Percentiles rank a stretch among this genome's conserved stretches.
phyloP scores from a whole-genome alignment of 2,329 filamentous ascomycete genomes.

The Diaporthe sp. region DNA sequence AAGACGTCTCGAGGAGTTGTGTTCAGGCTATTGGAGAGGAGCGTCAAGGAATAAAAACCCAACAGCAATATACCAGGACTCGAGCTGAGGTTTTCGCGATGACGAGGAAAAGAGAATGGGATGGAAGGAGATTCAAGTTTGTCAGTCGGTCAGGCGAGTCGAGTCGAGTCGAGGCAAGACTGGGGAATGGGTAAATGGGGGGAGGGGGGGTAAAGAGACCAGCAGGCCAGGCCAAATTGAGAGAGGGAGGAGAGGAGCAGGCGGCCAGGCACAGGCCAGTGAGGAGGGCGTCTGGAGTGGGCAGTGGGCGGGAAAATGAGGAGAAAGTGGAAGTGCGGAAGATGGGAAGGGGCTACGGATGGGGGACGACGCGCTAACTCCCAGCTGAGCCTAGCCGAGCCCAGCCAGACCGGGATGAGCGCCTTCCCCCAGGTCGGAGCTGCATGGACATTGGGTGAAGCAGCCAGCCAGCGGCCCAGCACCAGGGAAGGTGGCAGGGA shows the following conservation, averaged over 20 bases:
- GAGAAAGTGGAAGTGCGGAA: conserved; percentile 37
- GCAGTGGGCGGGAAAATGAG: conserved; percentile 40
- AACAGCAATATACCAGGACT: conserved; percentile 19
- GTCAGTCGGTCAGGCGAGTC: conserved; percentile 9
- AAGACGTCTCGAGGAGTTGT: conserved; percentile 3
- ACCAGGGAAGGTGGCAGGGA: neutral
- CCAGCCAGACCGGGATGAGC: conserved; percentile 22
- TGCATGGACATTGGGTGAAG: conserved; percentile 19
- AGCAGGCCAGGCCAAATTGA: conserved; percentile 10
- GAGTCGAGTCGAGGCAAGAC: conserved; percentile 33
- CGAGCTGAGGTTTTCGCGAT: neutral
- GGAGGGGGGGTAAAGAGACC: conserved; percentile 16
- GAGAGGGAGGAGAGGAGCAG: conserved; percentile 10
- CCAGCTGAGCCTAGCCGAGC: conserved; percentile 30
- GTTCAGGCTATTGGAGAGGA: neutral
- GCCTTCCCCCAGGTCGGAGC: conserved; percentile 30
- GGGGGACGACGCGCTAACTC: conserved; percentile 11
- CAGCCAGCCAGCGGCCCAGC: conserved; percentile 20
- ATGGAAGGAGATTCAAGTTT: conserved; percentile 28
- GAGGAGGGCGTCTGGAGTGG: conserved; percentile 22
- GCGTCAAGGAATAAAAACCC: neutral
- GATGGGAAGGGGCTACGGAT: conserved; percentile 34
- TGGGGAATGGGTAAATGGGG: conserved; percentile 6
- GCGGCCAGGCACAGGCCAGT: conserved; percentile 17
- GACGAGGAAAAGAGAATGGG: neutral